phyloP scores from a whole-genome alignment of 1,139 yeast genomes.

The Yamadazyma mexicana region DNA sequence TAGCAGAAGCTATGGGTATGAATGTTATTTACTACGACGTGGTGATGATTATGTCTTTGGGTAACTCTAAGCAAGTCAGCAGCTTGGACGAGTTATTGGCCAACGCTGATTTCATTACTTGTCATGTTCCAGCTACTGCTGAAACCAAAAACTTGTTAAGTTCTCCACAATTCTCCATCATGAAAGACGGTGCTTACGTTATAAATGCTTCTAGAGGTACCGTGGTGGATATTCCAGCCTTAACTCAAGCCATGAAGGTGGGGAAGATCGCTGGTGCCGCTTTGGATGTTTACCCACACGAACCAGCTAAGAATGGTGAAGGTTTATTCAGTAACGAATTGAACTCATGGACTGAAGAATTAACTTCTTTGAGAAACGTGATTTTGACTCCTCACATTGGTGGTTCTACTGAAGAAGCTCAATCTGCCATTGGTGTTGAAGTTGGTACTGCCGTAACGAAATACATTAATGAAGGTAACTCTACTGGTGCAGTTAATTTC shows the following conservation, averaged over 20 bases:
- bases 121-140: constrained; percentile 93
- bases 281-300: constrained; percentile 93
- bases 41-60: constrained; percentile 90
- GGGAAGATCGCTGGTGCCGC: constrained; percentile 99
- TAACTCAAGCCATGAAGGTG: constrained; percentile 85
- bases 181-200: constrained; percentile 94
- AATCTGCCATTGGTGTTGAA: constrained; percentile 95
- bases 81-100: constrained; percentile 80
- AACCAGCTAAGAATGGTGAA: constrained; percentile 96
- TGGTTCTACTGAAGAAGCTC: constrained; percentile 99
- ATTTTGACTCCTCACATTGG: constrained; percentile 98
- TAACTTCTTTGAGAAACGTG: constrained; percentile 80
- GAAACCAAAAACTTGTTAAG: constrained; percentile 91
- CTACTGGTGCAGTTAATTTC: constrained; percentile 98
- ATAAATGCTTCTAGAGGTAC: constrained; percentile 98
- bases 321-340: constrained; percentile 68
- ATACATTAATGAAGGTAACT: constrained; percentile 93
- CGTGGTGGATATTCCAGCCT: constrained; percentile 93
- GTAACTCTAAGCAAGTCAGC: constrained; percentile 92
- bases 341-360: constrained; percentile 83
- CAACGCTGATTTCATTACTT: constrained; percentile 83
- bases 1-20: constrained; percentile 99
- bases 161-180: constrained; percentile 88
- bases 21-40: constrained; percentile 92
- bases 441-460: constrained; percentile 84